A percentile compares a stretch with the other conserved stretches of the same genome.
Evolutionary conservation across 805 yeast genomes (phyloP).

Genomic region (Myxozyma nipponensis): DNA sequence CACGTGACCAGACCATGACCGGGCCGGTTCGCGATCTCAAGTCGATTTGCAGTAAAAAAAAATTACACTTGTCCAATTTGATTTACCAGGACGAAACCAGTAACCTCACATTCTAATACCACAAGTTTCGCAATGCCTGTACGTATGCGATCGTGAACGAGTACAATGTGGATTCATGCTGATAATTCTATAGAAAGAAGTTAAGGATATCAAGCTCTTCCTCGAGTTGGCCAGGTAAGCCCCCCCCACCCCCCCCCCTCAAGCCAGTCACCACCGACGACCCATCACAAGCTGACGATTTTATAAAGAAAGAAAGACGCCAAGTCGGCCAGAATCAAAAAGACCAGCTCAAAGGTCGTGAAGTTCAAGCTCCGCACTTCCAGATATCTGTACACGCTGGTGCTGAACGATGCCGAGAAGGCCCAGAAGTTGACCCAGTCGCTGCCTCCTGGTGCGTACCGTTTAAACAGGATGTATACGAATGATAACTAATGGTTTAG

Average conservation of each 20-base stretch:
- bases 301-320: constrained; percentile 79
- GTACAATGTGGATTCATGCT: neutral
- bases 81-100: too few relatives aligned
- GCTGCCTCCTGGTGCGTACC: constrained; percentile 66
- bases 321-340: constrained; percentile 88
- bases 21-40: too few relatives aligned
- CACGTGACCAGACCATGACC: too few relatives aligned
- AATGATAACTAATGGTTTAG: constrained; percentile 1
- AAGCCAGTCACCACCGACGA: neutral
- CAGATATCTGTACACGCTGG: constrained; percentile 89
- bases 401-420: constrained; percentile 91
- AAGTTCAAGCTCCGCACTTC: constrained; percentile 99
- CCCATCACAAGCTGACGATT: neutral
- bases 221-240: constrained; percentile 65
- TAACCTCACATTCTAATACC: too few relatives aligned
- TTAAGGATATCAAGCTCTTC: constrained; percentile 95
- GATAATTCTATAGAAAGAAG: constrained; percentile 48
- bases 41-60: too few relatives aligned
- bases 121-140: neutral
- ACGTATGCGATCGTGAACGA: neutral
- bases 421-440: constrained; percentile 97
- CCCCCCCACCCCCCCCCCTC: neutral
- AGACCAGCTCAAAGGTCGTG: constrained; percentile 88
- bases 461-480: too few relatives aligned
- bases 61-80: too few relatives aligned